Percentiles rank a stretch among this genome's conserved stretches.
phyloP scores from a whole-genome alignment of 352 stramenopile genomes.

The Aphanomyces stellatus region DNA sequence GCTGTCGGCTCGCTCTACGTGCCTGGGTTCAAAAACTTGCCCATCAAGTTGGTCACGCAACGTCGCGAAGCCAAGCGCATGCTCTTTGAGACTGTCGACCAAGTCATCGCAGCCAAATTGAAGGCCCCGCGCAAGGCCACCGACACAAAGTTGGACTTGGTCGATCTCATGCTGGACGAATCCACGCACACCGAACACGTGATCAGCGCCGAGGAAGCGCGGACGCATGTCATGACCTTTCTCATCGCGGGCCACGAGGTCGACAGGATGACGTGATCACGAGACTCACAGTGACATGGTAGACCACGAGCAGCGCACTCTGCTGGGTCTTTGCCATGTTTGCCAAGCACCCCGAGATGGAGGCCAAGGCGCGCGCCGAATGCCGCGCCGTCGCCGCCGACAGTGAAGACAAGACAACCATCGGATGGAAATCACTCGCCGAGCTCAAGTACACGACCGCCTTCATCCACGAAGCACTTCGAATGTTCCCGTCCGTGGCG shows the following conservation, averaged over 20 bases:
- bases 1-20: neutral
- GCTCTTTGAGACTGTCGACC: conserved; percentile 13
- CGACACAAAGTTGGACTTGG: neutral
- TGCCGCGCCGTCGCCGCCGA: neutral
- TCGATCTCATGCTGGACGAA: conserved; percentile 6
- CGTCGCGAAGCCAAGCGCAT: neutral
- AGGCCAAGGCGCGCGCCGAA: neutral
- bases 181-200: neutral
- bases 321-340: conserved; percentile 9
- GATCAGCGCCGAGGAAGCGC: neutral
- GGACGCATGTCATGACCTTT: conserved; percentile 14
- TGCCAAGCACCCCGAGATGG: neutral
- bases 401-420: neutral
- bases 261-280: neutral
- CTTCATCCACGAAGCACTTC: neutral
- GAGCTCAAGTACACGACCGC: conserved; percentile 14
- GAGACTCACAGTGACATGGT: neutral
- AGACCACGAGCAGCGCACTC: conserved; percentile 5
- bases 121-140: neutral
- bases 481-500: neutral
- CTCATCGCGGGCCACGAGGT: conserved; percentile 16
- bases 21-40: conserved; percentile 5
- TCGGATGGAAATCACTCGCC: neutral
- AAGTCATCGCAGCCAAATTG: conserved; percentile 11
- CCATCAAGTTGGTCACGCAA: neutral